A percentile compares a stretch with the other conserved stretches of the same genome.
Evolutionary conservation across 192 early-diverging fungal species (phyloP).

Genomic region (Backusella circina): DNA sequence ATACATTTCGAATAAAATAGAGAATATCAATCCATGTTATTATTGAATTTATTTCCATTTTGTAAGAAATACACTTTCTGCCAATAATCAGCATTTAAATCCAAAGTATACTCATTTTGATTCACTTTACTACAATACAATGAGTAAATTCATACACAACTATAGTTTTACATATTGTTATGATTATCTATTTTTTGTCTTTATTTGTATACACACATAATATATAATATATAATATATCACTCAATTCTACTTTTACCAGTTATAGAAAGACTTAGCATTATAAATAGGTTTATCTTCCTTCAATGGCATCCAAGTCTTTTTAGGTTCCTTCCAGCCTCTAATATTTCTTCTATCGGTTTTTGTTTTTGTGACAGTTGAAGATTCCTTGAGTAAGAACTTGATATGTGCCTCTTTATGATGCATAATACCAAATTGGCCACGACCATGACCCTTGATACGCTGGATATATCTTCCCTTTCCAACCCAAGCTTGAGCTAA

Average conservation of each 20-base stretch:
- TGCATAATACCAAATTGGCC: conserved; percentile 78
- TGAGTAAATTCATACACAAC: too few species aligned
- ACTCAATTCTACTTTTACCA: conserved; percentile 48
- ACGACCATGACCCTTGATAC: conserved; percentile 73
- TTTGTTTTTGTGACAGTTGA: conserved; percentile 29
- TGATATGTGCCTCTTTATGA: conserved; percentile 75
- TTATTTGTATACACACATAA: background rate
- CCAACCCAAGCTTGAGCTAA: conserved; percentile 81
- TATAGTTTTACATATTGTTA: too few species aligned
- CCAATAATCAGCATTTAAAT: too few species aligned
- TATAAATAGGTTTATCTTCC: conserved; percentile 74
- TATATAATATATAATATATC: background rate
- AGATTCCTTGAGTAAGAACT: conserved; percentile 73
- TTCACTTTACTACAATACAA: too few species aligned
- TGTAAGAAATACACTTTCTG: too few species aligned
- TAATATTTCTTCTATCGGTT: conserved; percentile 47
- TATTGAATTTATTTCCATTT: too few species aligned
- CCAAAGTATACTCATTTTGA: too few species aligned
- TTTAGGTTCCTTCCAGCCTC: conserved; percentile 61
- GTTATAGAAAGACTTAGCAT: conserved; percentile 67
- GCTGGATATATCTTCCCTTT: conserved; percentile 72
- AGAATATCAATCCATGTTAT: too few species aligned
- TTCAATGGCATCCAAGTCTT: conserved; percentile 68
- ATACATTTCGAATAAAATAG: too few species aligned
- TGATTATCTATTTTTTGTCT: background rate